phyloP scores from a whole-genome alignment of 1,284 basidiomycete genomes.

The Apiotrichum gamsii region DNA sequence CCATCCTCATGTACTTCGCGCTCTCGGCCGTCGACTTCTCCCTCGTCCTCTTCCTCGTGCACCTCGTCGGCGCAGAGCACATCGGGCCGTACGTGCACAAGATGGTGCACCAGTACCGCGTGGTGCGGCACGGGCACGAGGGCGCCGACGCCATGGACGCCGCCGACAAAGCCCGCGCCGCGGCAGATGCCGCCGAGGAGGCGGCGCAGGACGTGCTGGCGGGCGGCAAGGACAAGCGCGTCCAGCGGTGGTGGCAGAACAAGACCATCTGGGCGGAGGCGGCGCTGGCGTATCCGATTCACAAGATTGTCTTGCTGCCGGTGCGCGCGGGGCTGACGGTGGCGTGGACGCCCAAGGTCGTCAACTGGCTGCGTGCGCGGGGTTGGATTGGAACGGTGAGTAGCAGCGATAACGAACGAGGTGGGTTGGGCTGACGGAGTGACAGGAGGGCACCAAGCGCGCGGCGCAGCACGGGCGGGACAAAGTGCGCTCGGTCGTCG shows the following conservation, averaged over 20 bases:
- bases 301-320: conserved; percentile 89
- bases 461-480: conserved; percentile 14
- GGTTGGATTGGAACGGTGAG: conserved; percentile 58
- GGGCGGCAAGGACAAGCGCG: conserved; percentile 4
- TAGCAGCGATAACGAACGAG: conserved; percentile 4
- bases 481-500: too few species aligned
- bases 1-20: conserved; percentile 74
- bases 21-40: conserved; percentile 70
- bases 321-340: conserved; percentile 83
- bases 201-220: conserved; percentile 48
- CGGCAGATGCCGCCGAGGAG: conserved; percentile 45
- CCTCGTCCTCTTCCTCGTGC: conserved; percentile 75
- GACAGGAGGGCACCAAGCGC: conserved; percentile 8
- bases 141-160: conserved; percentile 15
- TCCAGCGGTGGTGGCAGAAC: conserved; percentile 51
- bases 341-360: conserved; percentile 74
- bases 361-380: conserved; percentile 64
- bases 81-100: conserved; percentile 64
- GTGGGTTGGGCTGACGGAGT: background rate
- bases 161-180: conserved; percentile 16
- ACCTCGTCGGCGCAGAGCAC: conserved; percentile 82
- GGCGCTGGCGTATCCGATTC: conserved; percentile 86
- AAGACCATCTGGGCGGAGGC: conserved; percentile 85
- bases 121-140: conserved; percentile 30
- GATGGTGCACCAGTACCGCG: conserved; percentile 50